Evolutionary conservation across 164 flowering plant species (phyloP), one percentile per base, ranked within the genome.

Genomic region (Stephania yunnanensis): DNA sequence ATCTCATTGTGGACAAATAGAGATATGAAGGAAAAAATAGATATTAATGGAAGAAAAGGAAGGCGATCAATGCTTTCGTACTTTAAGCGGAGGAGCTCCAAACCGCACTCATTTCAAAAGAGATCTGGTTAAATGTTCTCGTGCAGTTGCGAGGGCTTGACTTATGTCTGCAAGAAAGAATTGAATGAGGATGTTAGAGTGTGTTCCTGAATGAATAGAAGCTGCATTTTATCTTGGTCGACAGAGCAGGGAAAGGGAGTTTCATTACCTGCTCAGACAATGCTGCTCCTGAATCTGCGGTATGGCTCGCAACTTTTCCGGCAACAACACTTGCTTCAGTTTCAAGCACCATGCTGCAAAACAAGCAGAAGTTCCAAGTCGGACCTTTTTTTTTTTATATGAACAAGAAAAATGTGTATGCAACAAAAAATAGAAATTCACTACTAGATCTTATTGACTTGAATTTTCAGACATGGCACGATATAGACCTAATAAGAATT

Each of bases 101-200:
- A 68, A 52, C 15, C 42, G n/a, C 36, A 45, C 68, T 87, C 83
- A 87, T 69, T 74, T 83, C 22, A 91, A 85, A 73, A 91, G 90
- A 58, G 89, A 86, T 84, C 91, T 88, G 46, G 90, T 81, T 68
- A 89, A 80, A 73, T 91, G 91, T 71, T 89, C 92, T 1, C 90
- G 84, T 12, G 93, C 95, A 25, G 89, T 84, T 10, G 90, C 90
- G 80, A 88, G 83, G 65, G 95, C 95, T 80, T 91, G 95, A 76
- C 84, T 80, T 78, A 91, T 79, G 95, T 88, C 89, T 87, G 85
- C 84, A 84, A 72, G 65, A 72, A 66, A 45, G 48, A 30, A 36
- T 36, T 17, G 46, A 25, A 25, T 44, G n/a, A 7, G 25, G 29
- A 5, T 71, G 29, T 45, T 42, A 78, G 45, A 25, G 53, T 2